These are phyloP conservation scores for Cytospora mali DNA, from an alignment of 2,329 filamentous ascomycete genomes.

Conservation along the genomic window DNA sequence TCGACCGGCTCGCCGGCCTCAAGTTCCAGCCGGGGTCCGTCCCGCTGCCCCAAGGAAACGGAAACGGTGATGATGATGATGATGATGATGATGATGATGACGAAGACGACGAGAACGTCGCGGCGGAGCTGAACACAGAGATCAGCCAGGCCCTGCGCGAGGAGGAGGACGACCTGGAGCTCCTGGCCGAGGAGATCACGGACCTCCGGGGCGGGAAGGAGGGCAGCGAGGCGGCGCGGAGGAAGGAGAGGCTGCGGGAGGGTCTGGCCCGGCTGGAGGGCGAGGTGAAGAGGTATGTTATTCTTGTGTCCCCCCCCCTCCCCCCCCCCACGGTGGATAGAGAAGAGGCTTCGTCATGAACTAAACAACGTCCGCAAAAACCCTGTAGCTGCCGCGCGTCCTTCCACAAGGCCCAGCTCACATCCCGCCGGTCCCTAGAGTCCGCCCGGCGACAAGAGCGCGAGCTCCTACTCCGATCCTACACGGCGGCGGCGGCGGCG, in stretches of 20 bases:
- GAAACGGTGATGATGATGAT: slow-evolving; percentile 35
- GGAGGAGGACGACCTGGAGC: slow-evolving; percentile 80
- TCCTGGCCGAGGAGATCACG: slow-evolving; percentile 76
- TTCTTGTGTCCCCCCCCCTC: slow-evolving; percentile 21
- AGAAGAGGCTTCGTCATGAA: not conserved
- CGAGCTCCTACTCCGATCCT: slow-evolving; percentile 70
- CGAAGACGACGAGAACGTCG: slow-evolving; percentile 55
- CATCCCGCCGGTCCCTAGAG: slow-evolving; percentile 75
- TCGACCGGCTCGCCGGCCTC: slow-evolving; percentile 60
- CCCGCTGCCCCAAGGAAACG: slow-evolving; percentile 41
- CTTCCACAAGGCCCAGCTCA: slow-evolving; percentile 81
- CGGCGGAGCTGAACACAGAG: slow-evolving; percentile 75
- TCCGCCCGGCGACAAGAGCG: slow-evolving; percentile 75
- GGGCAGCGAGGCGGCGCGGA: slow-evolving; percentile 59
- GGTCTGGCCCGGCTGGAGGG: slow-evolving; percentile 66
- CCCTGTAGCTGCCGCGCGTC: slow-evolving; percentile 57
- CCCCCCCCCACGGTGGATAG: not conserved
- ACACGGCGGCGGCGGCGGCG: slow-evolving; percentile 40
- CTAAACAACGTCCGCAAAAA: no score
- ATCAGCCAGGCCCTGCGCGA: slow-evolving; percentile 78
- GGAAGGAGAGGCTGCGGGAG: slow-evolving; percentile 67
- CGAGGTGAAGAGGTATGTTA: slow-evolving; percentile 69
- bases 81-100: slow-evolving; percentile 36
- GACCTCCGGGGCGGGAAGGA: slow-evolving; percentile 60
- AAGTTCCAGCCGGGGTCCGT: slow-evolving; percentile 62